Conservation (phyloP, 345 rosid species). For the Theobroma cacao region DNA sequence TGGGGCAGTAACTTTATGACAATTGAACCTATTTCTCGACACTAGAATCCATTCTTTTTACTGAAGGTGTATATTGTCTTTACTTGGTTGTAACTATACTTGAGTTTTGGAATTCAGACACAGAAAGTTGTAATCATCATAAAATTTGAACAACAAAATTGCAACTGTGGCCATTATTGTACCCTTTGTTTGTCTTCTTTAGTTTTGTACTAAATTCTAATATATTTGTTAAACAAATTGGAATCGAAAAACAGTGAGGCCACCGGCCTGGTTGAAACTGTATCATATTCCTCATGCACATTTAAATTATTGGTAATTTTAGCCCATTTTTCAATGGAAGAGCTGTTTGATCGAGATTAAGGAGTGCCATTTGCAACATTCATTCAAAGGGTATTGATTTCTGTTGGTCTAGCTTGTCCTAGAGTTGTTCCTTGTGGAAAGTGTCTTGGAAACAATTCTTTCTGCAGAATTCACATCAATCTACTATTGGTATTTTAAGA, state of each 20-base stretch:
- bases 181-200: not conserved
- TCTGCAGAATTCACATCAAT: too few species aligned
- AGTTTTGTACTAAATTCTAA: not conserved
- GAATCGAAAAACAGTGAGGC: not conserved
- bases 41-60: not conserved
- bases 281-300: not conserved
- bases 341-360: too few species aligned
- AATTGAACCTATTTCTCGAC: not conserved
- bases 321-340: too few species aligned
- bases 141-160: not conserved
- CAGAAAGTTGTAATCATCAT: not conserved
- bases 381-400: too few species aligned
- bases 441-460: too few species aligned
- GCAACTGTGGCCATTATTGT: too few species aligned
- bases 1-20: conserved; percentile 30
- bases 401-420: too few species aligned
- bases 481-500: too few species aligned
- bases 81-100: not conserved
- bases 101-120: not conserved
- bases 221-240: not conserved
- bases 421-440: too few species aligned
- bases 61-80: not conserved
- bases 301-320: too few species aligned
- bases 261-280: not conserved
- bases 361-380: too few species aligned